Percentiles rank a stretch among this genome's conserved stretches.
phyloP scores from a whole-genome alignment of 805 yeast genomes.

The Yarrowia keelungensis region DNA sequence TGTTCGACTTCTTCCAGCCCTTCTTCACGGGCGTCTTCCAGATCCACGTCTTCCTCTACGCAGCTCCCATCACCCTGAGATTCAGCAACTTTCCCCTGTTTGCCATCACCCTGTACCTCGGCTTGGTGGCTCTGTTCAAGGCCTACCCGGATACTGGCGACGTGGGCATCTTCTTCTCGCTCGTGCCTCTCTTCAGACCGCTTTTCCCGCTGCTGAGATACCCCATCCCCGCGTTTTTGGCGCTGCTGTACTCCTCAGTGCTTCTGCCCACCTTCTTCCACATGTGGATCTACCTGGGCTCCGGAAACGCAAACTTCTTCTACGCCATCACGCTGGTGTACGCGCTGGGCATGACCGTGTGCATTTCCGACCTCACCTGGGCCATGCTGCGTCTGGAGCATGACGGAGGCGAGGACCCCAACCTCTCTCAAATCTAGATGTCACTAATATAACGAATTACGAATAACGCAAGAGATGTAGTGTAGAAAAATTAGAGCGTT shows the following conservation, averaged over 20 bases:
- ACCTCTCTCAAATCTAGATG: conserved; percentile 42
- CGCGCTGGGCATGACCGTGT: conserved; percentile 69
- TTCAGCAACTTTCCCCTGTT: conserved; percentile 66
- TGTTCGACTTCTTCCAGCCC: conserved; percentile 86
- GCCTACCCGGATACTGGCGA: conserved; percentile 89
- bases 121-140: conserved; percentile 69
- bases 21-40: conserved; percentile 88
- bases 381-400: conserved; percentile 74
- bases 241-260: conserved; percentile 63
- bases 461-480: neutral
- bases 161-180: conserved; percentile 60
- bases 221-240: conserved; percentile 58
- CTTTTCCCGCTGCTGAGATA: conserved; percentile 53
- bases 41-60: conserved; percentile 68
- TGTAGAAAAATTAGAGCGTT: neutral
- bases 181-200: conserved; percentile 51
- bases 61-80: conserved; percentile 76
- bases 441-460: conserved; percentile 11
- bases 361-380: conserved; percentile 83
- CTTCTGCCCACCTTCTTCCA: conserved; percentile 90
- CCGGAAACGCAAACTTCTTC: conserved; percentile 95
- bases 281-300: conserved; percentile 91
- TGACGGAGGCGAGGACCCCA: conserved; percentile 53
- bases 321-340: conserved; percentile 90
- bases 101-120: conserved; percentile 58